These are phyloP conservation scores for Babesia caballi DNA, from an alignment of 169 alveolate species.

Conservation along the genomic window DNA sequence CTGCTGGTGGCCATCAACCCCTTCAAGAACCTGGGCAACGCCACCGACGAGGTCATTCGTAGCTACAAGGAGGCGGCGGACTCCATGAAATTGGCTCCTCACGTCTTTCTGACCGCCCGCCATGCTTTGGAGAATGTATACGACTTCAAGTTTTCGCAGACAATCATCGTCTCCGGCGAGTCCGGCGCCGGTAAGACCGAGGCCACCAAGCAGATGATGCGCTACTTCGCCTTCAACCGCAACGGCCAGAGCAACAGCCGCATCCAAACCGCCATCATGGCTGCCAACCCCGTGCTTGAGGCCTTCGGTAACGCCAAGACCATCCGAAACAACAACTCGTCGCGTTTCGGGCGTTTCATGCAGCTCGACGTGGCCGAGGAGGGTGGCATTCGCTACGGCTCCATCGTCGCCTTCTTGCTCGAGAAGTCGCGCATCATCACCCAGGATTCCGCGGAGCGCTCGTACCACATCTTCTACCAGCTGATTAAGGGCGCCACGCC, in stretches of 20 bases:
- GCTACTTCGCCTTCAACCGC: slow-evolving; percentile 83
- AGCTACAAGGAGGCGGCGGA: slow-evolving; percentile 79
- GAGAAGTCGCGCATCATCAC: slow-evolving; percentile 96
- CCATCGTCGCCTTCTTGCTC: slow-evolving; percentile 90
- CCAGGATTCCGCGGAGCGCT: slow-evolving; percentile 90
- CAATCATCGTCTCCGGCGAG: slow-evolving; percentile 96
- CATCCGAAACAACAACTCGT: slow-evolving; percentile 94
- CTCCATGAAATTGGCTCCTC: slow-evolving; percentile 80
- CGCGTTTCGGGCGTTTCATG: slow-evolving; percentile 97
- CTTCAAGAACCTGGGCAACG: slow-evolving; percentile 85
- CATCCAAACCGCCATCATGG: slow-evolving; percentile 86
- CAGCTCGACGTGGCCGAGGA: slow-evolving; percentile 83
- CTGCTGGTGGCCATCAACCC: slow-evolving; percentile 89
- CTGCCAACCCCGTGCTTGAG: slow-evolving; percentile 96
- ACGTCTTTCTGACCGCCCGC: slow-evolving; percentile 85
- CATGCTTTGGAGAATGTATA: slow-evolving; percentile 85
- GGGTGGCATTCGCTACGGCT: slow-evolving; percentile 88
- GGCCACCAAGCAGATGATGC: slow-evolving; percentile 92
- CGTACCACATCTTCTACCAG: slow-evolving; percentile 96
- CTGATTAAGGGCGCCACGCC: slow-evolving; percentile 86
- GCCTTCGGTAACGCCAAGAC: slow-evolving; percentile 99
- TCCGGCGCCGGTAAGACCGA: slow-evolving; percentile 99
- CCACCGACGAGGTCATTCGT: slow-evolving; percentile 80
- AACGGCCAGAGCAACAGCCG: slow-evolving; percentile 40
- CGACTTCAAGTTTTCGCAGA: slow-evolving; percentile 84